Evolutionary conservation across 2,329 filamentous ascomycete genomes (phyloP), one percentile per base, ranked within the genome.

Genomic region (Aureobasidium vineae): DNA sequence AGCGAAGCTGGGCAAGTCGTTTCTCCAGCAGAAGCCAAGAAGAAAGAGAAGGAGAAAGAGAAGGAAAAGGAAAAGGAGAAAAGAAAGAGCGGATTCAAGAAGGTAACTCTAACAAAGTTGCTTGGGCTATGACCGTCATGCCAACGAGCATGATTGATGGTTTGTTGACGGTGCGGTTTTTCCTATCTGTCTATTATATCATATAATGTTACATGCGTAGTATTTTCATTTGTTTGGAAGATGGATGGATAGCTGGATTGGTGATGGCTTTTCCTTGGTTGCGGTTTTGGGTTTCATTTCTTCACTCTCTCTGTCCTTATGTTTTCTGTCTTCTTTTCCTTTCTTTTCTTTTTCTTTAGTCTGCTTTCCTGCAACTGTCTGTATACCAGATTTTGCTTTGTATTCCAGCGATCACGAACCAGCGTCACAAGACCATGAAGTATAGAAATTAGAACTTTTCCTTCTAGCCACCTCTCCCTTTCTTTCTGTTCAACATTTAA

Each of bases 41-140:
- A 49, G 57, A 61, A 61, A 41, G 57, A 61, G 5, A 47, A 61
- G 43, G n/a, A 61, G 11, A 61, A 60, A 19, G 41, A 60, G 19
- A 57, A 53, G 26, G 50, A 53, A 3, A 41, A 49, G 31, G n/a
- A 61, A 16, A 61, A 60, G 10, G 41, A 60, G 8, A 57, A 53
- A n/a, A 53, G n/a, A 56, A 21, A 21, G n/a, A 33, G 54, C n/a
- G 54, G 57, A 1, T 49, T 61, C 57, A 61, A 33, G n/a, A 61
- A 61, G 43, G 33, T 10, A 36, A 36, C 33, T 36, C 33, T 36
- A 3, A 36, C 33, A 36, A 36, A 36, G 43, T 63, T 8, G 47
- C 43, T 2, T 28, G 59, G 31, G 43, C 33, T 10, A 28, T 63
- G 31, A 63, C 43, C 10, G 3, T 41, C 10, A 28, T 63, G 23